phyloP scores from a whole-genome alignment of 306 rosid genomes.

The Quercus bicolor region DNA sequence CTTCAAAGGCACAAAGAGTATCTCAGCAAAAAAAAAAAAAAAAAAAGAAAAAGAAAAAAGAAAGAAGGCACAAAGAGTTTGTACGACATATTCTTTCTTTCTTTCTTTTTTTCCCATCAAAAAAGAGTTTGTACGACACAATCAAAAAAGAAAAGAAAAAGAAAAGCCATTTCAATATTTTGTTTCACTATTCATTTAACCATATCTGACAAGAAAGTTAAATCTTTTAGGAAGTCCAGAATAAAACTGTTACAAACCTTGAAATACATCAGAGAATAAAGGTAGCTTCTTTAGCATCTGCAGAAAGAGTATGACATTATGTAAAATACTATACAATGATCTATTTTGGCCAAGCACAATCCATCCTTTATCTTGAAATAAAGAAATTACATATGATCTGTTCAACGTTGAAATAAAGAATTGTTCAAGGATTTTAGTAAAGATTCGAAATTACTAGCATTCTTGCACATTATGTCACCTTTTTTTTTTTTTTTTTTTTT shows the following conservation, averaged over 20 bases:
- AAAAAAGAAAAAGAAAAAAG: not conserved
- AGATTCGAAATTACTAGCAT: no score
- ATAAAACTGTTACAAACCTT: not conserved
- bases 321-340: constrained; percentile 25
- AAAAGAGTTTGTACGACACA: not conserved
- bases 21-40: not conserved
- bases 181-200: not conserved
- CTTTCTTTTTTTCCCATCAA: not conserved
- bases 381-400: constrained; percentile 6
- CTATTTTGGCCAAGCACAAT: constrained; percentile 18
- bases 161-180: not conserved
- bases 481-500: no score
- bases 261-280: not conserved
- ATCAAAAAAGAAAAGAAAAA: not conserved
- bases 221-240: not conserved
- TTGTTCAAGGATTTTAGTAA: no score
- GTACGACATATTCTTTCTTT: no score
- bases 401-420: no score
- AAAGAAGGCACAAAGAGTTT: no score
- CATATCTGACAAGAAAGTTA: not conserved
- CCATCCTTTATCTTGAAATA: constrained; percentile 23
- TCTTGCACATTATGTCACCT: no score
- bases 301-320: constrained; percentile 6
- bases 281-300: not conserved
- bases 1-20: not conserved